Percentiles rank a stretch among this genome's conserved stretches.
phyloP scores from a whole-genome alignment of 257 asterid species.

The Solanum pinnatisectum region DNA sequence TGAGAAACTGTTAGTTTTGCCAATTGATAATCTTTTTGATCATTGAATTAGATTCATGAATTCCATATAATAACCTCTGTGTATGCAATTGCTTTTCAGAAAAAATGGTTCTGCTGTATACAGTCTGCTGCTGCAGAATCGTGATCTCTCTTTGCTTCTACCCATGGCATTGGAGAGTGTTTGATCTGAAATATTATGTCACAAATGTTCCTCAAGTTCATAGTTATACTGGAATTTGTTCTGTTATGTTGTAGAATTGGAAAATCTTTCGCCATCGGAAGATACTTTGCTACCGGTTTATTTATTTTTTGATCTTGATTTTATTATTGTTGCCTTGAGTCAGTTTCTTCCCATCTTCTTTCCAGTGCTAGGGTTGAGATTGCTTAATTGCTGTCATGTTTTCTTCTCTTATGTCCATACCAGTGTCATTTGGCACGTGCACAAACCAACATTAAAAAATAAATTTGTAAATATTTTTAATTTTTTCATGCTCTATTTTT shows the following conservation, averaged over 20 bases:
- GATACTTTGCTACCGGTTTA: not conserved
- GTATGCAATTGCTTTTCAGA: conserved; percentile 13
- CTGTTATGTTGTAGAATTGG: not conserved
- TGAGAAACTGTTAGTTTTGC: not conserved
- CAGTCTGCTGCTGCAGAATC: conserved; percentile 13
- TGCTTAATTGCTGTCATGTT: not conserved
- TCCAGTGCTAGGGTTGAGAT: not conserved
- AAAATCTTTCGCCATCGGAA: not conserved
- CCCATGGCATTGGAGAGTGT: not conserved
- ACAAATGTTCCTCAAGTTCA: conserved; percentile 5
- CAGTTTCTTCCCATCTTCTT: not conserved
- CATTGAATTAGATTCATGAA: not conserved
- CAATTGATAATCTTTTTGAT: not conserved
- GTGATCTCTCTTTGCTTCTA: not conserved
- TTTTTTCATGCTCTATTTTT: not conserved
- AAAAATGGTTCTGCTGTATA: conserved; percentile 26
- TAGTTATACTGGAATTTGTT: conserved; percentile 18
- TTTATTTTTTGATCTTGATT: not conserved
- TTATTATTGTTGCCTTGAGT: not conserved
- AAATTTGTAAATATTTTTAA: not conserved
- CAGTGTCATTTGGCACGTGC: not conserved
- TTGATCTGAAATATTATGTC: not conserved
- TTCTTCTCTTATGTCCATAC: not conserved
- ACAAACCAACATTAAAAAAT: not conserved
- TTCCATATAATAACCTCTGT: not conserved